Conservation (phyloP, 352 stramenopile species). For the Pythium periplocum region DNA sequence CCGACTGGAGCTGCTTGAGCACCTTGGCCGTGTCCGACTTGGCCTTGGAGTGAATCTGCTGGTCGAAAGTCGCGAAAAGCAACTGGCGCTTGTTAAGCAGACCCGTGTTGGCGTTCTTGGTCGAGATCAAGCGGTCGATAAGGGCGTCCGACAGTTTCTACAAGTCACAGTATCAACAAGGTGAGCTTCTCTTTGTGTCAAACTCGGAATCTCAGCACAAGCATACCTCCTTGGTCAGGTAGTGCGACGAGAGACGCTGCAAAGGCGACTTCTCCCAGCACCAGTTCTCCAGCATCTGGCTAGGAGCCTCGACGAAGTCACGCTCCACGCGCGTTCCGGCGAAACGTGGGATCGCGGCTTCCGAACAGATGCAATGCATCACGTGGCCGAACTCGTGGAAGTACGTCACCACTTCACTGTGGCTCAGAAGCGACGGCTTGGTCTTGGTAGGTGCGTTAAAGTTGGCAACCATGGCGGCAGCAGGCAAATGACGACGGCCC, state of each 20-base stretch:
- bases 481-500: slow-evolving; percentile 45
- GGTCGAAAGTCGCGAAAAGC: slow-evolving; percentile 79
- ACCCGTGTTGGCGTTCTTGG: slow-evolving; percentile 82
- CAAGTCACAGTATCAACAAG: neutral
- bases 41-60: slow-evolving; percentile 79
- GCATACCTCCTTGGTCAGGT: slow-evolving; percentile 53
- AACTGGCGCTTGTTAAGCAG: slow-evolving; percentile 82
- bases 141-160: slow-evolving; percentile 79
- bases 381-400: slow-evolving; percentile 90
- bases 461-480: slow-evolving; percentile 89
- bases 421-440: slow-evolving; percentile 72
- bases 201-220: neutral
- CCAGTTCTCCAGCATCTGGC: slow-evolving; percentile 91
- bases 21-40: slow-evolving; percentile 77
- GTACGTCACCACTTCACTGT: slow-evolving; percentile 86
- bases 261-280: slow-evolving; percentile 85
- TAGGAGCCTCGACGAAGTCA: slow-evolving; percentile 90
- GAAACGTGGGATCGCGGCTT: slow-evolving; percentile 73
- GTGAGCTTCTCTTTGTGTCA: no score
- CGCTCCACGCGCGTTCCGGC: slow-evolving; percentile 73
- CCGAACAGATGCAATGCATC: slow-evolving; percentile 87
- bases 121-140: slow-evolving; percentile 76
- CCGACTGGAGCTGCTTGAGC: slow-evolving; percentile 75
- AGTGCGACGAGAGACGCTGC: slow-evolving; percentile 83
- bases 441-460: slow-evolving; percentile 77